These are phyloP conservation scores for Mycena rosella DNA, from an alignment of 768 basidiomycete species.

Conservation along the genomic window DNA sequence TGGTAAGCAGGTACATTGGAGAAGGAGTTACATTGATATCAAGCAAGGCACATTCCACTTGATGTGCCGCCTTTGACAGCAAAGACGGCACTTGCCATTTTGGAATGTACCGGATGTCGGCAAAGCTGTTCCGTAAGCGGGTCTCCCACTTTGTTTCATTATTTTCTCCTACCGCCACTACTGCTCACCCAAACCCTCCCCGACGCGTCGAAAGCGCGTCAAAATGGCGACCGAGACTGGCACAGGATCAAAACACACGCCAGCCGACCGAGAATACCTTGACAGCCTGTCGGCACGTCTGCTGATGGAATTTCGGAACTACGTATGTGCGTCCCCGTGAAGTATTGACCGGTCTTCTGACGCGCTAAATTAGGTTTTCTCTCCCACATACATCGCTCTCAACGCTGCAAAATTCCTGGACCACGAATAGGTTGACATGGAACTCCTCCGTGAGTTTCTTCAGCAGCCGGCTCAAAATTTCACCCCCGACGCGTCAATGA, in stretches of 20 bases:
- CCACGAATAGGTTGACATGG: slow-evolving; percentile 11
- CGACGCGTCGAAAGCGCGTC: too few relatives aligned
- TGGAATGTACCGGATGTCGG: not conserved
- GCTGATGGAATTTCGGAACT: too few relatives aligned
- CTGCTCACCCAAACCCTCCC: not conserved
- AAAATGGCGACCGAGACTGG: too few relatives aligned
- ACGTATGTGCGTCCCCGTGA: too few relatives aligned
- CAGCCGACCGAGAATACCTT: not conserved
- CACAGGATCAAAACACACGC: too few relatives aligned
- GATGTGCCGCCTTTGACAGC: too few relatives aligned
- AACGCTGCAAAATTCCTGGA: slow-evolving; percentile 3
- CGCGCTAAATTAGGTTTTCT: too few relatives aligned
- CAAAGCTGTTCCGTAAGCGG: not conserved
- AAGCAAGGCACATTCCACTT: not conserved
- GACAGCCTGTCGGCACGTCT: not conserved
- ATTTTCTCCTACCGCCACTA: not conserved
- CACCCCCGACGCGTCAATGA: not conserved
- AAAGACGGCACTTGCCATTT: too few relatives aligned
- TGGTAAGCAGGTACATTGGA: too few relatives aligned
- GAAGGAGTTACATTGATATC: too few relatives aligned
- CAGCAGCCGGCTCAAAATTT: not conserved
- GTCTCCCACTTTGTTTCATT: not conserved
- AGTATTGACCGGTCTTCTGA: too few relatives aligned
- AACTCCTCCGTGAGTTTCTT: not conserved
- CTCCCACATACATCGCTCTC: slow-evolving; percentile 1